Base-by-base conservation (phyloP, 768 basidiomycete species). In the Gymnopilus dilepis region DNA sequence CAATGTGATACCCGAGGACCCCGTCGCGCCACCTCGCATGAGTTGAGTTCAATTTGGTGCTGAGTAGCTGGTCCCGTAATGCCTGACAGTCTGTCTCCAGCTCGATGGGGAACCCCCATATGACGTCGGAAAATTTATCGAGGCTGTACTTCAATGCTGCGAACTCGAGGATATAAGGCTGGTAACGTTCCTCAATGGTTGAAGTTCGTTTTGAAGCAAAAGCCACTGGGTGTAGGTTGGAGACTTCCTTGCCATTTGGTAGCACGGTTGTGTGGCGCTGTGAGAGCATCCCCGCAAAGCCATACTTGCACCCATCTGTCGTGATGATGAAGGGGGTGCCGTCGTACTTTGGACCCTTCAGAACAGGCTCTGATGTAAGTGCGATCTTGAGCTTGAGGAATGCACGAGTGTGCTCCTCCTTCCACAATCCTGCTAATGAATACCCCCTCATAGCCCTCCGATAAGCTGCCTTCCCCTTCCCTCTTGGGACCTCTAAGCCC, bases 11-110 rank as follows among this genome's bases (percentile, higher is more conserved):
- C 2, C 60, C 62, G 0, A 78, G 41, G 0, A 80, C 67, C 0
- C 75, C 68, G 42, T 80, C 77, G 2, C 70, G 59, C 78, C 76
- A 79, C 2, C 73, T 59, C 5, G 73, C 72, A 59, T 78, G 77
- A 12, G 72, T 70, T 0, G 70, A 64, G 28, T 61, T 72, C 15
- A 75, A 60, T 34, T 65, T 69, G 4, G 45, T 37, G 42, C 37
- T 76, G 1, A 67, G 65, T 0, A 79, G 60, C 4, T 70, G 47
- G 47, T 77, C 73, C 6, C 68, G 56, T 0, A 78, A 65, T 2
- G 76, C 77, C 26, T 73, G 68, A 58, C 77, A 78, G 58, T 78
- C 76, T 0, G 74, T 77, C 33, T 74, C 70, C 5, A 78, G 30
- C 33, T 76, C 69, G 0, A 78, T 56, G 1, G 72, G 75, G 19